A percentile compares a stretch with the other conserved stretches of the same genome.
These are phyloP conservation scores for Madurella fahalii DNA, from an alignment of 2,329 filamentous ascomycete genomes.

Conservation along the genomic window DNA sequence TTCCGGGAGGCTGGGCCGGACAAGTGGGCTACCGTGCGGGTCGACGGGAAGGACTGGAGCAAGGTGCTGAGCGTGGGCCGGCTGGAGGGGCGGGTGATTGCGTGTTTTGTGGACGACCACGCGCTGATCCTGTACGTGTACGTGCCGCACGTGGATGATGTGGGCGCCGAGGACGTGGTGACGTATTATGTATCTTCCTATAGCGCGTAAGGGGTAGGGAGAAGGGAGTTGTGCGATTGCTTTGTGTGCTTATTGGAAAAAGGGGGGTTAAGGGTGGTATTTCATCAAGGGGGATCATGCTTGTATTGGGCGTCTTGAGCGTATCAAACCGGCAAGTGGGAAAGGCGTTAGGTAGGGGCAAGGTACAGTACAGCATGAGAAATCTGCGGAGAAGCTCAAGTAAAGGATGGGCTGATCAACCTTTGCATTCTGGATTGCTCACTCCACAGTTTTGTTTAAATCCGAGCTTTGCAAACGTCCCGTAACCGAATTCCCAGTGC, in stretches of 20 bases:
- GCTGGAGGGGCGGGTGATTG: slow-evolving; percentile 86
- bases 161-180: slow-evolving; percentile 63
- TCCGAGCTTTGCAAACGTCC: too few relatives aligned
- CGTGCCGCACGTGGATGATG: slow-evolving; percentile 65
- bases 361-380: too few relatives aligned
- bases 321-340: too few relatives aligned
- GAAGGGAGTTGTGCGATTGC: slow-evolving; percentile 34
- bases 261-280: too few relatives aligned
- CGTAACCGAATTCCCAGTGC: too few relatives aligned
- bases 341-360: too few relatives aligned
- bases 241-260: slow-evolving; percentile 39
- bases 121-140: slow-evolving; percentile 82
- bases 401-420: too few relatives aligned
- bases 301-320: too few relatives aligned
- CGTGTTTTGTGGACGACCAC: slow-evolving; percentile 79
- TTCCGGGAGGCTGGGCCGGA: slow-evolving; percentile 75
- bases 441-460: too few relatives aligned
- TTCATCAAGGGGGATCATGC: too few relatives aligned
- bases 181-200: slow-evolving; percentile 49
- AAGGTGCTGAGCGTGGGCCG: slow-evolving; percentile 88
- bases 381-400: too few relatives aligned
- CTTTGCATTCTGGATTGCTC: too few relatives aligned
- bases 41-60: slow-evolving; percentile 93
- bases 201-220: slow-evolving; percentile 29
- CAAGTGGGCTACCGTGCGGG: slow-evolving; percentile 82